A percentile compares a stretch with the other conserved stretches of the same genome.
Evolutionary conservation across 1,284 basidiomycete genomes (phyloP).

Genomic region (Fistulina hepatica): DNA sequence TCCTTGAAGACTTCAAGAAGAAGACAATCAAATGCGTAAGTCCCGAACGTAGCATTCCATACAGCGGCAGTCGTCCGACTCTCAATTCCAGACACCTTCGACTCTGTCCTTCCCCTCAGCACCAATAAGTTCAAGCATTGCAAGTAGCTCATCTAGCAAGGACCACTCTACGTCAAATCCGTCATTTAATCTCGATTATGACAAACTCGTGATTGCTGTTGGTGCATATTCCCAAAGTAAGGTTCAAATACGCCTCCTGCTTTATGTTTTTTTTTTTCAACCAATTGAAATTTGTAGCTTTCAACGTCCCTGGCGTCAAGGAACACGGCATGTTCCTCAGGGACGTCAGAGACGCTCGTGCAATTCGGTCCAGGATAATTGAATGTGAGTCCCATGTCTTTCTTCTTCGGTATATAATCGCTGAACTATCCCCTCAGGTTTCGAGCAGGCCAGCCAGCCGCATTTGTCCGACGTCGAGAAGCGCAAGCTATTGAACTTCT

Average conservation of each 20-base stretch:
- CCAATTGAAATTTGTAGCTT: conserved; percentile 36
- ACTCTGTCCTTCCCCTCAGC: conserved; percentile 36
- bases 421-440: conserved; percentile 30
- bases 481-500: conserved; percentile 63
- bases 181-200: conserved; percentile 51
- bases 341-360: conserved; percentile 72
- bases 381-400: conserved; percentile 40
- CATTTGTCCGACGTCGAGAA: conserved; percentile 54
- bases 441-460: conserved; percentile 74
- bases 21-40: conserved; percentile 51
- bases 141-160: too few relatives aligned
- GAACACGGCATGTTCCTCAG: conserved; percentile 78
- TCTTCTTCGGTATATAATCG: conserved; percentile 4
- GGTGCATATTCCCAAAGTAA: conserved; percentile 77
- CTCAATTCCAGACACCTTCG: conserved; percentile 38
- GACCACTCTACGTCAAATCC: conserved; percentile 7
- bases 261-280: neutral
- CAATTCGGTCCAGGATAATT: conserved; percentile 65
- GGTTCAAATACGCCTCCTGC: conserved; percentile 1
- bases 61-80: too few relatives aligned
- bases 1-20: conserved; percentile 43
- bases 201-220: conserved; percentile 77
- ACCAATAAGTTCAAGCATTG: too few relatives aligned
- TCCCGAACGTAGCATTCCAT: conserved; percentile 1
- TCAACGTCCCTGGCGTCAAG: conserved; percentile 57